Percentiles rank a stretch among this genome's conserved stretches.
phyloP scores from a whole-genome alignment of 805 yeast species.

The Saturnispora ahearnii region DNA sequence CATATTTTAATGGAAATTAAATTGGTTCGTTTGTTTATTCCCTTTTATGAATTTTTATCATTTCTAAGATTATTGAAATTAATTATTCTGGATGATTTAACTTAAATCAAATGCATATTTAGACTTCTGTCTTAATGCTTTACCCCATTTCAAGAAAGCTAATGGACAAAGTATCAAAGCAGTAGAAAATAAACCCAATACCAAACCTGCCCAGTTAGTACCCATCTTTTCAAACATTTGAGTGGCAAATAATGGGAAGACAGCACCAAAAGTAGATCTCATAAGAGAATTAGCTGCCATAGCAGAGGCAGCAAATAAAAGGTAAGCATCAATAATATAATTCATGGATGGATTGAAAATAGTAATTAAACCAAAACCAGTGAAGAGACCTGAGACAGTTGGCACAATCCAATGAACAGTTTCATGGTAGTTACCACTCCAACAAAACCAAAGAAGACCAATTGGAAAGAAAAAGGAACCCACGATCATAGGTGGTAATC shows the following conservation, averaged over 20 bases:
- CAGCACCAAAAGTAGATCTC: constrained; percentile 59
- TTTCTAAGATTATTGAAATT: constrained; percentile 14
- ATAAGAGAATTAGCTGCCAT: constrained; percentile 64
- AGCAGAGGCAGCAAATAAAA: constrained; percentile 69
- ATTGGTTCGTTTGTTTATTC: neutral
- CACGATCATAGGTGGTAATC: constrained; percentile 66
- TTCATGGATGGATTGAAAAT: constrained; percentile 63
- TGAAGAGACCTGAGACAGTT: constrained; percentile 51
- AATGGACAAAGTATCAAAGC: constrained; percentile 61
- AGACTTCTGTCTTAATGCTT: constrained; percentile 44
- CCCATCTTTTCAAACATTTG: constrained; percentile 65
- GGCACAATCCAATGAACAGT: constrained; percentile 79
- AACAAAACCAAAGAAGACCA: constrained; percentile 79
- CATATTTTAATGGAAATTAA: neutral
- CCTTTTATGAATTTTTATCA: constrained; percentile 13
- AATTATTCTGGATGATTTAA: neutral
- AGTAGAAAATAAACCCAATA: constrained; percentile 53
- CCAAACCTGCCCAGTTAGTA: constrained; percentile 69
- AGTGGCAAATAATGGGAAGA: constrained; percentile 46
- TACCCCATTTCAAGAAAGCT: constrained; percentile 52
- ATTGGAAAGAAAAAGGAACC: constrained; percentile 66
- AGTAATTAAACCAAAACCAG: constrained; percentile 59
- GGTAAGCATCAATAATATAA: constrained; percentile 64
- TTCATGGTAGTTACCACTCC: constrained; percentile 74
- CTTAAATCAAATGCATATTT: constrained; percentile 38